These are phyloP conservation scores for Solanum rostratum DNA, from an alignment of 257 asterid species.

Conservation along the genomic window DNA sequence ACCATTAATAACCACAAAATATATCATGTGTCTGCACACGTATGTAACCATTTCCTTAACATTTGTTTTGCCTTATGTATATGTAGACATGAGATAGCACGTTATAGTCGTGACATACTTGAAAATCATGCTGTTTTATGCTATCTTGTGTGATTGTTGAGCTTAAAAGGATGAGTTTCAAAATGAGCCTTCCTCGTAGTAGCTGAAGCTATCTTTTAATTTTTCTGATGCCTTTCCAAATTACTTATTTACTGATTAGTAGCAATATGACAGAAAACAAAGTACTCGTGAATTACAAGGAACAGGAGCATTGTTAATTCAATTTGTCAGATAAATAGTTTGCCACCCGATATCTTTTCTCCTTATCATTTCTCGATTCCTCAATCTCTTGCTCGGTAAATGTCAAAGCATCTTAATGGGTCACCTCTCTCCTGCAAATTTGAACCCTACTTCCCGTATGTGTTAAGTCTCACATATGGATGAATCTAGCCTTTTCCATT, in stretches of 20 bases:
- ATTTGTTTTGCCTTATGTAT: neutral
- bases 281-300: neutral
- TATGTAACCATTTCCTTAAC: neutral
- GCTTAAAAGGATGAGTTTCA: neutral
- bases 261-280: neutral
- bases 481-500: neutral
- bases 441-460: neutral
- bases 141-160: too few relatives aligned
- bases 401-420: neutral
- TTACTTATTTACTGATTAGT: neutral
- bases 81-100: neutral
- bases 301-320: neutral
- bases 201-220: neutral
- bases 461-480: neutral
- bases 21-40: neutral
- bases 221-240: neutral
- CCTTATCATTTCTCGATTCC: neutral
- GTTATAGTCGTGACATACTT: neutral
- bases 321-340: neutral
- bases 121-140: neutral
- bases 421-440: neutral
- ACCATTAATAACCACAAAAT: neutral
- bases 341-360: neutral
- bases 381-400: neutral
- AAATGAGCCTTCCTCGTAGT: neutral